Evolutionary conservation across 768 basidiomycete species (phyloP).

Genomic region (Lentinula detonsa): DNA sequence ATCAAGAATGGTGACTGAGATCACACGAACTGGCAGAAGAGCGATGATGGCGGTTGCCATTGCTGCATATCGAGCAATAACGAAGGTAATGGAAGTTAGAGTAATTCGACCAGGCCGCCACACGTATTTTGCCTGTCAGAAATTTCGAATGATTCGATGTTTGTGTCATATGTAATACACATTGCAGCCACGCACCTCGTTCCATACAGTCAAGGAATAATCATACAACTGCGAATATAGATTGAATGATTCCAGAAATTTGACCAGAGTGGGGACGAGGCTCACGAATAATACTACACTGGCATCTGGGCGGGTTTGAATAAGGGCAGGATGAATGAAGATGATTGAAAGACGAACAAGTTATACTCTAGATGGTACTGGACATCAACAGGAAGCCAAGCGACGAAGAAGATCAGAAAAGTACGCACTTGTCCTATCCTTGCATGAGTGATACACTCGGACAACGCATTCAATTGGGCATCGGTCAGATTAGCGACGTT

Average conservation of each 20-base stretch:
- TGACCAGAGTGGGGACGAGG: too few relatives aligned
- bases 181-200: conserved; percentile 6
- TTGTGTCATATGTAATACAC: background rate
- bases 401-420: background rate
- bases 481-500: background rate
- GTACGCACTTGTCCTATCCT: background rate
- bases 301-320: conserved; percentile 1
- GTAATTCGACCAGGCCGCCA: conserved; percentile 12
- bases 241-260: background rate
- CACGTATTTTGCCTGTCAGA: conserved; percentile 9
- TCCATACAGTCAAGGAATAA: conserved; percentile 10
- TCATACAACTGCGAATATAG: conserved; percentile 4
- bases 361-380: background rate
- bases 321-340: background rate
- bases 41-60: conserved; percentile 10
- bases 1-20: background rate
- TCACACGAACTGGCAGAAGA: conserved; percentile 9
- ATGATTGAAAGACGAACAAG: background rate
- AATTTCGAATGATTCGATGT: background rate
- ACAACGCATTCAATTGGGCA: background rate
- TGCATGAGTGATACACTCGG: conserved; percentile 2
- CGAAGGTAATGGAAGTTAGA: conserved; percentile 8
- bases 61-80: conserved; percentile 12
- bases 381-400: background rate
- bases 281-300: conserved; percentile 8